A percentile compares a stretch with the other conserved stretches of the same genome.
phyloP scores from a whole-genome alignment of 2,329 filamentous ascomycete species.

The Bimuria novae-zelandiae region DNA sequence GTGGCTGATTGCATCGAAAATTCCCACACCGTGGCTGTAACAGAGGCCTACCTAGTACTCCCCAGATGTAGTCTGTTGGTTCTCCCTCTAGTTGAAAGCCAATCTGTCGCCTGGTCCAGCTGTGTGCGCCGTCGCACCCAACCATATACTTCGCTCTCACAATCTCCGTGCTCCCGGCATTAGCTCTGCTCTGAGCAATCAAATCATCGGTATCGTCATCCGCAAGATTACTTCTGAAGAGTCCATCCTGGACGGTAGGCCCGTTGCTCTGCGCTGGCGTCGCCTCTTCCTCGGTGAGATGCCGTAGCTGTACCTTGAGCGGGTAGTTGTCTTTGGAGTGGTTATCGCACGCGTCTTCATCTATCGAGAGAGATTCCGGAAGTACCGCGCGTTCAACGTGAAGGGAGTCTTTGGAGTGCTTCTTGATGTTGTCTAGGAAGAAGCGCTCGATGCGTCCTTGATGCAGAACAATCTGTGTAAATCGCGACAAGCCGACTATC shows the following conservation, averaged over 20 bases:
- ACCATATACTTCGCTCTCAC: slow-evolving; percentile 67
- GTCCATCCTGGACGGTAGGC: slow-evolving; percentile 51
- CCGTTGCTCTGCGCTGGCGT: slow-evolving; percentile 53
- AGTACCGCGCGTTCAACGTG: slow-evolving; percentile 62
- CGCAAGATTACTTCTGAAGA: slow-evolving; percentile 64
- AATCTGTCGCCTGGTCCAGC: slow-evolving; percentile 65
- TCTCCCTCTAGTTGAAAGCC: slow-evolving; percentile 62
- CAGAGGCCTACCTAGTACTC: slow-evolving; percentile 48
- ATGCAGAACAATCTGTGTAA: slow-evolving; percentile 69
- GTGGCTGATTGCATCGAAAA: too few relatives aligned
- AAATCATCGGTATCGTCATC: slow-evolving; percentile 63
- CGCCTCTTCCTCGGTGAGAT: slow-evolving; percentile 63
- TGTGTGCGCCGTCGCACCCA: slow-evolving; percentile 71
- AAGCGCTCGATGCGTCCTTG: slow-evolving; percentile 73
- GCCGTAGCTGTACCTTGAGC: slow-evolving; percentile 62
- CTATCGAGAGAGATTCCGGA: slow-evolving; percentile 60
- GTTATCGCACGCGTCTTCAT: slow-evolving; percentile 56
- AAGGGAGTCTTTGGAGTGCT: slow-evolving; percentile 59
- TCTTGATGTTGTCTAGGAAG: slow-evolving; percentile 65
- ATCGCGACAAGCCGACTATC: slow-evolving; percentile 63
- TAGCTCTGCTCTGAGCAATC: slow-evolving; percentile 46
- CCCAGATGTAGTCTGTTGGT: slow-evolving; percentile 59
- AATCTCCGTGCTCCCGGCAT: slow-evolving; percentile 45
- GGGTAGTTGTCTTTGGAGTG: slow-evolving; percentile 57
- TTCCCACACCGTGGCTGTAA: background rate